These are phyloP conservation scores for Suhomyces tanzawaensis DNA, from an alignment of 805 yeast genomes.

Conservation along the genomic window DNA sequence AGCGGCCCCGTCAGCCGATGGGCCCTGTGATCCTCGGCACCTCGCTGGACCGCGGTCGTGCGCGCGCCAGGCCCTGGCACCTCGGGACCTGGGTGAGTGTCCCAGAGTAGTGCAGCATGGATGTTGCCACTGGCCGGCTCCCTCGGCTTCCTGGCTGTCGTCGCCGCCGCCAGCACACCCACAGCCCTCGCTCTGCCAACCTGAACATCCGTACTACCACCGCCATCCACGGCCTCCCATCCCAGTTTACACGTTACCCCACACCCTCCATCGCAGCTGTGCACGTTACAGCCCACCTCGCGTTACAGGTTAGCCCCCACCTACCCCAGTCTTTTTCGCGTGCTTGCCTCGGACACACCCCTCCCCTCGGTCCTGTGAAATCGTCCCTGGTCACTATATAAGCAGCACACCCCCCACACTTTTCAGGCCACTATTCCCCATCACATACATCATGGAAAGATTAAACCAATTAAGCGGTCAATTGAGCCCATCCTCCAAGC, in stretches of 20 bases:
- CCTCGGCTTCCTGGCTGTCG: too few species aligned
- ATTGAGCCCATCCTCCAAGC: constrained; percentile 40
- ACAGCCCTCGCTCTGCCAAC: too few species aligned
- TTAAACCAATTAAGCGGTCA: constrained; percentile 46
- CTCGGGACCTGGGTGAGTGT: too few species aligned
- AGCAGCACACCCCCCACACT: background rate
- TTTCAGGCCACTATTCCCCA: background rate
- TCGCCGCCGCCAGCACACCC: too few species aligned
- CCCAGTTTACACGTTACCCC: background rate
- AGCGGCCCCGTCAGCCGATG: too few species aligned
- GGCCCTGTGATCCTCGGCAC: too few species aligned
- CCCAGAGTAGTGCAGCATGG: too few species aligned
- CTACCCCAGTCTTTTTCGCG: background rate
- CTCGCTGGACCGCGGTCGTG: too few species aligned
- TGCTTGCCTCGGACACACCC: background rate
- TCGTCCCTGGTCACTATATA: background rate
- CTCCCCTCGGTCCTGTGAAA: background rate
- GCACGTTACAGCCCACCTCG: too few species aligned
- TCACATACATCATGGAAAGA: constrained; percentile 37
- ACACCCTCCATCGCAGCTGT: background rate
- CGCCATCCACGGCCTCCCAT: background rate
- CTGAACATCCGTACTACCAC: too few species aligned
- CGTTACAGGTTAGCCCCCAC: background rate
- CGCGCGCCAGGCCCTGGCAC: too few species aligned
- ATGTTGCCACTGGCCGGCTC: too few species aligned